Evolutionary conservation across 129 eudicot species (phyloP).

Genomic region (Apium graveolens): DNA sequence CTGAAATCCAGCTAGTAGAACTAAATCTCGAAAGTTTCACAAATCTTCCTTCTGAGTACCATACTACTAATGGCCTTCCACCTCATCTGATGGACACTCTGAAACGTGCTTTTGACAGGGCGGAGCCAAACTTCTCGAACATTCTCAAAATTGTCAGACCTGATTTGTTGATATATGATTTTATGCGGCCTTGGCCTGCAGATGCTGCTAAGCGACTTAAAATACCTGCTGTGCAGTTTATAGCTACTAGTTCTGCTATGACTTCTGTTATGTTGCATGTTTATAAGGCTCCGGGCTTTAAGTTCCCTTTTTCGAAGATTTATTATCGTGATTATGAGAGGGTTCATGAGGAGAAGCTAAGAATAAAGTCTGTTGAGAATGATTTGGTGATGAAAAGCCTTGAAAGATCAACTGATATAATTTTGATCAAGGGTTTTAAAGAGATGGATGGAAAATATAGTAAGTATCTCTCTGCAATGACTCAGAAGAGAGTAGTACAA

Average conservation of each 20-base stretch:
- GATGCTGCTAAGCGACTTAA: background rate
- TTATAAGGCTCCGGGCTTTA: background rate
- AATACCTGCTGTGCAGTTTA: slow-evolving; percentile 6
- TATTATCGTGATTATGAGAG: background rate
- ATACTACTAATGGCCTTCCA: slow-evolving; percentile 18
- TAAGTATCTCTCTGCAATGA: background rate
- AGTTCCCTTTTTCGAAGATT: background rate
- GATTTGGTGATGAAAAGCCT: no score
- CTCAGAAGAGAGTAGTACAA: slow-evolving; percentile 4
- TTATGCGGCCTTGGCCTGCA: slow-evolving; percentile 6
- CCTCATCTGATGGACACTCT: slow-evolving; percentile 7
- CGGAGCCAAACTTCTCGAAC: background rate
- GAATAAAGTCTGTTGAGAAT: background rate
- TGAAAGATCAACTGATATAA: background rate
- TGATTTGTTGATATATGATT: background rate
- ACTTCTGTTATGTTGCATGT: background rate
- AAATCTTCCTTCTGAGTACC: slow-evolving; percentile 10
- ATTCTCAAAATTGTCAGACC: slow-evolving; percentile 1
- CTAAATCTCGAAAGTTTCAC: background rate
- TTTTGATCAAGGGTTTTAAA: background rate
- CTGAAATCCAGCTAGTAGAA: background rate
- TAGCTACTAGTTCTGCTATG: background rate
- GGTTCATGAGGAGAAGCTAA: background rate
- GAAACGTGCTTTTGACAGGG: background rate
- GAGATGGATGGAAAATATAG: slow-evolving; percentile 10